These are phyloP conservation scores for Fraxinus ornus DNA, from an alignment of 305 asterid species.

Conservation along the genomic window DNA sequence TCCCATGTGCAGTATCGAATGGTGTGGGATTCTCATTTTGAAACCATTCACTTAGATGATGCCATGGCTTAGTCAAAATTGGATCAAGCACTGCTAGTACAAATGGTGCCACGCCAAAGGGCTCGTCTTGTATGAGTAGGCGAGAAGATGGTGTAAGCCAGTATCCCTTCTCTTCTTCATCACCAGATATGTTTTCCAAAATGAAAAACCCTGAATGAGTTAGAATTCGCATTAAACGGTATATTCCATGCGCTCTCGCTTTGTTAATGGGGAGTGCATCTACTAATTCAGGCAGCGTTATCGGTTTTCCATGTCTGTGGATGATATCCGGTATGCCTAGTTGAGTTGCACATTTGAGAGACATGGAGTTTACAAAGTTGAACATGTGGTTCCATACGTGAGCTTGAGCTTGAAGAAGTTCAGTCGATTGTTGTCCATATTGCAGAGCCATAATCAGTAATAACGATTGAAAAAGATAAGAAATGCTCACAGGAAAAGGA, in stretches of 20 bases:
- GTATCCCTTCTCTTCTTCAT: constrained; percentile 1
- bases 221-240: constrained; percentile 28
- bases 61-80: not conserved
- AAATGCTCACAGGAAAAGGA: too few species aligned
- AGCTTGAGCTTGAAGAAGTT: not conserved
- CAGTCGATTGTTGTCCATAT: not conserved
- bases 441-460: too few species aligned
- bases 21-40: not conserved
- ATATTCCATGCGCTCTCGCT: constrained; percentile 14
- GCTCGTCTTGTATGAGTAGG: constrained; percentile 15
- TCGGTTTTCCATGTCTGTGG: not conserved
- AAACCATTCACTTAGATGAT: constrained; percentile 13
- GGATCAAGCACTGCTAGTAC: constrained; percentile 10
- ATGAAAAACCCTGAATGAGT: constrained; percentile 22
- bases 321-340: not conserved
- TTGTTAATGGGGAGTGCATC: constrained; percentile 21
- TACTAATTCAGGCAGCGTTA: not conserved
- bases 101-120: not conserved
- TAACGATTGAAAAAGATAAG: too few species aligned
- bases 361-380: not conserved
- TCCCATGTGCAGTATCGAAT: constrained; percentile 15
- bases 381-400: not conserved
- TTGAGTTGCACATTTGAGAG: not conserved
- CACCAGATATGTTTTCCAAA: not conserved
- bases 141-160: constrained; percentile 21